Percentiles rank a stretch among this genome's conserved stretches.
These are phyloP conservation scores for Cyclotella choctawhatcheeana DNA, from an alignment of 108 stramenopile species.

Conservation along the genomic window DNA sequence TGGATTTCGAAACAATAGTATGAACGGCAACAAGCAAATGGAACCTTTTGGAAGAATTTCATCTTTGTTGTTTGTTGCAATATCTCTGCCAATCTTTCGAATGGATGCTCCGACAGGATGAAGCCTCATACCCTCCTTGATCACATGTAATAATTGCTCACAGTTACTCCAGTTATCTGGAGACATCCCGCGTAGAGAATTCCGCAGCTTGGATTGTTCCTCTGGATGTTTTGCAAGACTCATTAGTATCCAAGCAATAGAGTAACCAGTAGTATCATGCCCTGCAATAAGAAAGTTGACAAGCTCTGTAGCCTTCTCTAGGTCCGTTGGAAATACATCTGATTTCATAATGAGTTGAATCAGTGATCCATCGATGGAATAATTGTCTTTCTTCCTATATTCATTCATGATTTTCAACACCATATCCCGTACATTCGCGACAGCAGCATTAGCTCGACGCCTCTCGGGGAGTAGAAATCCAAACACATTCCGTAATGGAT, in stretches of 20 bases:
- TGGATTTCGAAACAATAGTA: slow-evolving; percentile 19
- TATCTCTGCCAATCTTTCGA: slow-evolving; percentile 27
- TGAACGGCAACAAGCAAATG: not conserved
- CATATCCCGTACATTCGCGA: not conserved
- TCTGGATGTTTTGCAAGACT: slow-evolving; percentile 11
- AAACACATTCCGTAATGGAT: slow-evolving; percentile 1
- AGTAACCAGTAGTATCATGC: slow-evolving; percentile 26
- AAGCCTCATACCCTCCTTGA: slow-evolving; percentile 39
- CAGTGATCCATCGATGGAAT: slow-evolving; percentile 6
- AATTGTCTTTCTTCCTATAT: slow-evolving; percentile 21
- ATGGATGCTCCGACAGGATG: slow-evolving; percentile 14
- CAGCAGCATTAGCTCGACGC: slow-evolving; percentile 6
- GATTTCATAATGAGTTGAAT: slow-evolving; percentile 14
- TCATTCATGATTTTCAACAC: slow-evolving; percentile 13
- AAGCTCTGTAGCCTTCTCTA: slow-evolving; percentile 1
- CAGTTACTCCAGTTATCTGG: too few species aligned
- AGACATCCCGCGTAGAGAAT: too few species aligned
- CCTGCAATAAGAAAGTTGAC: slow-evolving; percentile 3
- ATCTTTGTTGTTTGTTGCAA: not conserved
- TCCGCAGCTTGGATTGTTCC: not conserved
- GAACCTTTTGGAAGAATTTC: slow-evolving; percentile 32
- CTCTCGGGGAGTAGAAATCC: not conserved
- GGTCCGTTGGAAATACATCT: not conserved
- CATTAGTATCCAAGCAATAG: not conserved
- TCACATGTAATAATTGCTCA: slow-evolving; percentile 18